A percentile compares a stretch with the other conserved stretches of the same genome.
Evolutionary conservation across 805 yeast species (phyloP).

Genomic region (Pichia rugopelliculosa): DNA sequence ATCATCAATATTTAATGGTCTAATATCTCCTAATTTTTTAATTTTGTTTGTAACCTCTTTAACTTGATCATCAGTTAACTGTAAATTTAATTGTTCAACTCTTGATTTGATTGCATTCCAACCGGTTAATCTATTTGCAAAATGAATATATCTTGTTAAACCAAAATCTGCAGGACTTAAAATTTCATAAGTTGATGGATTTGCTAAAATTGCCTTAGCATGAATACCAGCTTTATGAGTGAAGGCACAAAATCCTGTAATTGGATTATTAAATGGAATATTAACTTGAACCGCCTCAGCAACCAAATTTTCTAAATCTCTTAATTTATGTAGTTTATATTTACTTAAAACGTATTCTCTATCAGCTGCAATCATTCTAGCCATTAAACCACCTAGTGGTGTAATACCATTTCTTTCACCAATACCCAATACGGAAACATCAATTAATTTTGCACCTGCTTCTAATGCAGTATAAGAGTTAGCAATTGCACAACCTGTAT

Average conservation of each 20-base stretch:
- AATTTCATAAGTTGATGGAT: conserved; percentile 98
- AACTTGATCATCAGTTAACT: conserved; percentile 84
- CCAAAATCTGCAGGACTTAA: conserved; percentile 94
- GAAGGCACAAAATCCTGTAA: conserved; percentile 98
- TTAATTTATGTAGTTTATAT: conserved; percentile 89
- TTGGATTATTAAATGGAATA: conserved; percentile 96
- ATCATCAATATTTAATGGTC: conserved; percentile 92
- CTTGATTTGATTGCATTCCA: conserved; percentile 99
- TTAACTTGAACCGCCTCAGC: conserved; percentile 97
- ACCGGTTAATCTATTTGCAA: conserved; percentile 96
- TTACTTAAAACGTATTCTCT: conserved; percentile 91
- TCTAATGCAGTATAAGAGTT: conserved; percentile 97
- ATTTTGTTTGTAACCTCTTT: conserved; percentile 93
- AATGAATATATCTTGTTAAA: conserved; percentile 91
- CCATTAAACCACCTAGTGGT: conserved; percentile 97
- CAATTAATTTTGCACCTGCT: conserved; percentile 93
- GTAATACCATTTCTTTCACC: conserved; percentile 99
- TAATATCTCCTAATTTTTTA: conserved; percentile 89
- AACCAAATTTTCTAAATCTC: conserved; percentile 92
- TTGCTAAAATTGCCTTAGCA: conserved; percentile 96
- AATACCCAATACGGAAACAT: conserved; percentile 92
- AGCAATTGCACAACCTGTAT: conserved; percentile 98
- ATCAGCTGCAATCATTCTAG: conserved; percentile 98
- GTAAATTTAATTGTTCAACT: conserved; percentile 91
- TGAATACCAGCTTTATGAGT: conserved; percentile 99